These are phyloP conservation scores for Lactifluus piperatus DNA, from an alignment of 768 basidiomycete species.

Conservation along the genomic window DNA sequence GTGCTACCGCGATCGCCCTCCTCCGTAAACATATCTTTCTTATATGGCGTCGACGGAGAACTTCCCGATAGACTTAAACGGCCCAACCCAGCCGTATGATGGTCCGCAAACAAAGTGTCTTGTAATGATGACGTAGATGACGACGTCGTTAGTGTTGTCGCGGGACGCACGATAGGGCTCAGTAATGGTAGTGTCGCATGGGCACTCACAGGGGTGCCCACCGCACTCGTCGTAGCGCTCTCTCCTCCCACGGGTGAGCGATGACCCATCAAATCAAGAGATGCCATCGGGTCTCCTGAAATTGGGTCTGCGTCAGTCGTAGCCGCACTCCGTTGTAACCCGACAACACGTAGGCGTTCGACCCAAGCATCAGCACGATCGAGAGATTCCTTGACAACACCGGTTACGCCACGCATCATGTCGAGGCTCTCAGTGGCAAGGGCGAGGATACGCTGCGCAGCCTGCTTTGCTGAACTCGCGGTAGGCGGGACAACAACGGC, in stretches of 20 bases:
- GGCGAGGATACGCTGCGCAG: slow-evolving; percentile 73
- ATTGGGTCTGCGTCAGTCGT: not conserved
- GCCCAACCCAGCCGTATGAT: slow-evolving; percentile 13
- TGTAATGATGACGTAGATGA: slow-evolving; percentile 9
- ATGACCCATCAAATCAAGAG: slow-evolving; percentile 12
- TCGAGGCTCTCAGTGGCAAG: slow-evolving; percentile 88
- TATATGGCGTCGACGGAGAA: slow-evolving; percentile 11
- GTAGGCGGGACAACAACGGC: slow-evolving; percentile 26
- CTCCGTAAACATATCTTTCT: slow-evolving; percentile 22
- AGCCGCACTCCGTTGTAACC: slow-evolving; percentile 54
- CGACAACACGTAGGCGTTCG: slow-evolving; percentile 67
- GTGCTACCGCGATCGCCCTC: slow-evolving; percentile 16
- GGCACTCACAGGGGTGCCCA: slow-evolving; percentile 6
- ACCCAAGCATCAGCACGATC: slow-evolving; percentile 91
- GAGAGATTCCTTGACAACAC: slow-evolving; percentile 78
- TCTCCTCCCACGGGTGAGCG: slow-evolving; percentile 11
- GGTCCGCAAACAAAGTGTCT: slow-evolving; percentile 8
- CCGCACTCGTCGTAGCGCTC: slow-evolving; percentile 16
- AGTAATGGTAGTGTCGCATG: slow-evolving; percentile 10
- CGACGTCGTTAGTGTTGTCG: slow-evolving; percentile 8
- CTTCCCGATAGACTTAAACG: slow-evolving; percentile 11
- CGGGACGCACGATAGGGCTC: slow-evolving; percentile 11
- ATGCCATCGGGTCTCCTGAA: not conserved
- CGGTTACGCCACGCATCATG: slow-evolving; percentile 85
- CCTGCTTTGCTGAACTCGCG: slow-evolving; percentile 52